Evolutionary conservation across 164 flowering plant genomes (phyloP), one percentile per base, ranked within the genome.

Genomic region (Protea cynaroides): DNA sequence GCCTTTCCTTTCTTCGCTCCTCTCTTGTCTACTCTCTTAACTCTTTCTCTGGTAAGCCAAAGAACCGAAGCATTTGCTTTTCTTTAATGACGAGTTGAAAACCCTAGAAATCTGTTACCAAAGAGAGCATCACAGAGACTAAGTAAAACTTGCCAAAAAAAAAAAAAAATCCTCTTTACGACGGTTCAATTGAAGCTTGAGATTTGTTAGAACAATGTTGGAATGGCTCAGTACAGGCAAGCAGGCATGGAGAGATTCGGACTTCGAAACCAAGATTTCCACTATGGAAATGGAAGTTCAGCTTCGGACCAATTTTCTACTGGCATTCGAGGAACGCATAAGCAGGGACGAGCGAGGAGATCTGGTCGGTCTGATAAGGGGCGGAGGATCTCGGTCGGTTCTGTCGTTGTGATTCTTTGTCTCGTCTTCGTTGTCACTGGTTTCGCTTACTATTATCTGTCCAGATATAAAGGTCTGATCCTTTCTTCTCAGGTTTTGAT

Each of bases 221-320:
- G 76, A 62, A 90, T 86, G 98, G 89, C 96, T 64, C 95, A 82
- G 88, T 74, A 76, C 80, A 83, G 96, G 82, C 96, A 90, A 77
- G 78, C 88, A 44, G 87, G 88, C 21, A 61, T 64, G 58, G 87
- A 78, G 24, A 75, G 81, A 68, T 73, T 51, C 49, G 75, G 71
- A 13, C 58, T 50, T 61, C 75, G 84, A 40, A 76, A 69, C 65
- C 68, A 71, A 34, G 75, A 72, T 68, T 62, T 63, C 68, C 78
- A 67, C 64, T 68, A 66, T 61, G 56, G 66, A 51, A 68, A 72
- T 69, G 78, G 76, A 44, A 54, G 24, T 46, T 50, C 58, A 44
- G 22, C 69, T 23, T n/a, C 83, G 21, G 88, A 85, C 62, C 87
- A 79, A 65, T 77, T 84, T 37, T 62, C 87, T 25, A 58, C 84